Conservation (phyloP, 2,329 filamentous ascomycete genomes). For the Botrytis galanthina region DNA sequence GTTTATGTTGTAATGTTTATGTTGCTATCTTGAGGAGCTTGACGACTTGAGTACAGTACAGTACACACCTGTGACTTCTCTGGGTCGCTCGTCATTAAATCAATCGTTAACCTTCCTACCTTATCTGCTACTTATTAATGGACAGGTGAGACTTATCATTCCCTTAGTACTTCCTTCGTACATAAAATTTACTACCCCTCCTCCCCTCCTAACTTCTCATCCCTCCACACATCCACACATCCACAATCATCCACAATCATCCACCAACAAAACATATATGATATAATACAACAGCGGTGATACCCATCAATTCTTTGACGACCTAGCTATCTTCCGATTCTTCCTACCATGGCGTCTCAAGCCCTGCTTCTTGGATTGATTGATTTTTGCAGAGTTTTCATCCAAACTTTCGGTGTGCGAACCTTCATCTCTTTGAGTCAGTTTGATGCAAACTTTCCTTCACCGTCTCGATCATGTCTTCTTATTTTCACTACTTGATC, state of each 20-base stretch:
- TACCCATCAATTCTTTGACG: not conserved
- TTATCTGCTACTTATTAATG: not conserved
- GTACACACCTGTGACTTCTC: not conserved
- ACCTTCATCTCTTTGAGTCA: constrained; percentile 5
- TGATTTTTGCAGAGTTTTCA: constrained; percentile 9
- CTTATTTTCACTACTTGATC: not conserved
- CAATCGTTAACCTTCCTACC: not conserved
- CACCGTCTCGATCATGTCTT: constrained; percentile 6
- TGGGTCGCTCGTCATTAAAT: not conserved
- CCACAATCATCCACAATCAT: not conserved
- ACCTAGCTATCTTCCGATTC: not conserved
- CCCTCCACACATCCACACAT: too few relatives aligned
- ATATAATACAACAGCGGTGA: not conserved
- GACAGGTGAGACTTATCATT: not conserved
- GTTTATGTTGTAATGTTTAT: not conserved
- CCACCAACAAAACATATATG: not conserved
- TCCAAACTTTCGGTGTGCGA: constrained; percentile 9
- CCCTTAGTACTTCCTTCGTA: too few relatives aligned
- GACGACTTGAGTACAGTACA: too few relatives aligned
- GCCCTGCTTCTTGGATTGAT: not conserved
- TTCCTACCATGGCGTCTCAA: not conserved
- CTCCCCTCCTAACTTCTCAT: not conserved
- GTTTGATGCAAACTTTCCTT: not conserved
- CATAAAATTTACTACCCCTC: not conserved
- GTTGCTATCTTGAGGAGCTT: not conserved